Evolutionary conservation across 1,139 yeast genomes (phyloP).

Genomic region (Blastobotrys niveus): DNA sequence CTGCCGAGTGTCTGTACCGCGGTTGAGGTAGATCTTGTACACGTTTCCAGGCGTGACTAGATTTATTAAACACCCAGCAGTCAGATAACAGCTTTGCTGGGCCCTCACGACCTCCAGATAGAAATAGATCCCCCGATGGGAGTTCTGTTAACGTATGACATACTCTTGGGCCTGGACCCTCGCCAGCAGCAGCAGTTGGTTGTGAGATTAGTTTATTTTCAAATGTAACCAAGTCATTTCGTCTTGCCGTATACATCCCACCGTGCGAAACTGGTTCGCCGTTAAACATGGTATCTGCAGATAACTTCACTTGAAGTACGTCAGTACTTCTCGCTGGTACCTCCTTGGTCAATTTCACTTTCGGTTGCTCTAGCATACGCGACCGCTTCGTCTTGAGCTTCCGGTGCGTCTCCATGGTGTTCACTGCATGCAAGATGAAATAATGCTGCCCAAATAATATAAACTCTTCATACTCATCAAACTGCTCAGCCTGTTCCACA

Average conservation of each 20-base stretch:
- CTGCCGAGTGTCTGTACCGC: constrained; percentile 51
- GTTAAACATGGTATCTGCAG: constrained; percentile 39
- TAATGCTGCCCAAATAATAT: constrained; percentile 73
- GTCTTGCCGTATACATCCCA: constrained; percentile 49
- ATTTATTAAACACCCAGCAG: constrained; percentile 34
- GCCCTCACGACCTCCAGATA: constrained; percentile 67
- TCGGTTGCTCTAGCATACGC: background rate
- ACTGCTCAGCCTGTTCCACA: constrained; percentile 54
- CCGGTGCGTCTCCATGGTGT: constrained; percentile 2
- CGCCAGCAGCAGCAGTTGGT: too few relatives aligned
- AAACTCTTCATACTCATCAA: constrained; percentile 85
- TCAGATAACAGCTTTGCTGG: constrained; percentile 48
- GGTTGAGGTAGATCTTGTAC: constrained; percentile 40
- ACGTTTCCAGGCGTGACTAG: constrained; percentile 36
- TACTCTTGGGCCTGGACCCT: constrained; percentile 43
- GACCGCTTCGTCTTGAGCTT: background rate
- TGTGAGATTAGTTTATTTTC: background rate
- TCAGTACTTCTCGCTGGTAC: background rate
- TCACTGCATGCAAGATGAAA: constrained; percentile 53
- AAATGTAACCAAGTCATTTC: constrained; percentile 23
- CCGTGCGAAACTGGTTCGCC: constrained; percentile 43
- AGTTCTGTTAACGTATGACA: constrained; percentile 50
- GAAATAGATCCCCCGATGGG: constrained; percentile 30
- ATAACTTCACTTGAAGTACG: constrained; percentile 36
- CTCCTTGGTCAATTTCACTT: background rate